Evolutionary conservation across 1,284 basidiomycete species (phyloP).

Genomic region (Cutaneotrichosporon sp.): DNA sequence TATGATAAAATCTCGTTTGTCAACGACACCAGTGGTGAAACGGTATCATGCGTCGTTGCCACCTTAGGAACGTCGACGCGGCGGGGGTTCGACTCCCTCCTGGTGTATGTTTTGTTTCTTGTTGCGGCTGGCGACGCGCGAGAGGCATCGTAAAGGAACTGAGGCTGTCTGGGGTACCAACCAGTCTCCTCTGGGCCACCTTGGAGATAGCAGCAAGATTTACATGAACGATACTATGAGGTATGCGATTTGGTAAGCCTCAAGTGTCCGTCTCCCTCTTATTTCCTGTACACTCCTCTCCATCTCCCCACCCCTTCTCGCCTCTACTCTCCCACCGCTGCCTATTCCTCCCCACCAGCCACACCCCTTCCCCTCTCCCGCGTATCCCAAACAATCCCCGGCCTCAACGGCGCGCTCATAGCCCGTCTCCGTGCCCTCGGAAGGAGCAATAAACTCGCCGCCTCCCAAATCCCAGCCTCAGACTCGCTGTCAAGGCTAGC

Average conservation of each 20-base stretch:
- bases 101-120: neutral
- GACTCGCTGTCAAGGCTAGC: neutral
- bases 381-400: neutral
- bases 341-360: neutral
- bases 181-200: too few species aligned
- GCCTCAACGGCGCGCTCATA: conserved; percentile 2
- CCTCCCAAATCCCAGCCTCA: conserved; percentile 1
- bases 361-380: neutral
- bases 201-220: neutral
- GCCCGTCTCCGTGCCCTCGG: neutral
- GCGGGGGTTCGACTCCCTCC: conserved; percentile 3
- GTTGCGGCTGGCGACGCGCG: neutral
- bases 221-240: neutral
- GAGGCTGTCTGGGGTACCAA: neutral
- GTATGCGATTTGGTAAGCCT: neutral
- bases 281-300: neutral
- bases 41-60: conserved; percentile 3
- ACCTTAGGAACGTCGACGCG: conserved; percentile 3
- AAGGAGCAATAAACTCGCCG: neutral
- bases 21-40: neutral
- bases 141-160: neutral
- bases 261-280: neutral
- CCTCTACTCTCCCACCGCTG: too few species aligned
- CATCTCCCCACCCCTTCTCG: neutral
- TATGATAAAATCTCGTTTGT: too few species aligned